phyloP scores from a whole-genome alignment of 805 yeast species.

The Candida insectalens region DNA sequence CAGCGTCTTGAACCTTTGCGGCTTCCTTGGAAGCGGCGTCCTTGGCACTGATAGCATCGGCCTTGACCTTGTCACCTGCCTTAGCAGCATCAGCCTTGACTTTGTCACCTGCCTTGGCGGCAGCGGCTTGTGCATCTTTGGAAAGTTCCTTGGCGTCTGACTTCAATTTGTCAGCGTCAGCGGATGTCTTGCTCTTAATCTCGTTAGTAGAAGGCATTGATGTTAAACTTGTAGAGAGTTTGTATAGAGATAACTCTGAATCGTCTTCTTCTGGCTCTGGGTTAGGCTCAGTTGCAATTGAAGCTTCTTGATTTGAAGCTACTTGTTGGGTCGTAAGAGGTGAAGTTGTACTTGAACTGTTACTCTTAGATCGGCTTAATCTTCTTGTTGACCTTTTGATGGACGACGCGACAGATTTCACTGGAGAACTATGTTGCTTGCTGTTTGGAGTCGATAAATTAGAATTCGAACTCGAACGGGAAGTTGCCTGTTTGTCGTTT shows the following conservation, averaged over 20 bases:
- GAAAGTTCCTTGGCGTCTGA: background rate
- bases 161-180: background rate
- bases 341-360: background rate
- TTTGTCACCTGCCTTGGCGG: background rate
- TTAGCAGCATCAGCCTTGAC: conserved; percentile 1
- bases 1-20: conserved; percentile 4
- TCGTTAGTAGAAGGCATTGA: background rate
- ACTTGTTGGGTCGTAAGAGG: background rate
- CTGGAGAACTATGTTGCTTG: background rate
- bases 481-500: background rate
- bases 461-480: background rate
- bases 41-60: conserved; percentile 1
- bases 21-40: conserved; percentile 6
- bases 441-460: background rate
- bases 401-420: background rate
- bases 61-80: conserved; percentile 1
- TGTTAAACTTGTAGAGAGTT: background rate
- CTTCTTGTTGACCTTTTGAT: background rate
- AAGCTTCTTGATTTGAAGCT: background rate
- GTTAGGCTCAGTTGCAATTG: too few species aligned
- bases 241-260: background rate
- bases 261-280: too few species aligned
- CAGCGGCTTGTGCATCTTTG: background rate
- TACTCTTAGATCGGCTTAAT: background rate
- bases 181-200: background rate